phyloP scores from a whole-genome alignment of 352 stramenopile species.

The Phytophthora pisi region DNA sequence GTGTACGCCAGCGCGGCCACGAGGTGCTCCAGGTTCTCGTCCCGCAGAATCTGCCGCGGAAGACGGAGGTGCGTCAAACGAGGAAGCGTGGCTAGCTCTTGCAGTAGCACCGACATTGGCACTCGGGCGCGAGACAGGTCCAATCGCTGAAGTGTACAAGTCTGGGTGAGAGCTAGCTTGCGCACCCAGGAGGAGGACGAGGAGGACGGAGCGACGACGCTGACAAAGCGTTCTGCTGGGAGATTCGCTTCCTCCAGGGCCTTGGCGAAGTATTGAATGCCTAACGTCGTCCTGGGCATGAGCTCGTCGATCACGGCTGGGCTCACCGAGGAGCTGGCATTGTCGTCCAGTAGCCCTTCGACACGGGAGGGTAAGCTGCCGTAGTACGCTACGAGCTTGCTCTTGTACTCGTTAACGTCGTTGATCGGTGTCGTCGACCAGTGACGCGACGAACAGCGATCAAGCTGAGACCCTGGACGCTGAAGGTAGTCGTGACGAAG shows the following conservation, averaged over 20 bases:
- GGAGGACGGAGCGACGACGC: constrained; percentile 53
- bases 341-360: constrained; percentile 20
- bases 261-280: constrained; percentile 48
- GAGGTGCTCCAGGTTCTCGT: constrained; percentile 80
- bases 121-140: constrained; percentile 63
- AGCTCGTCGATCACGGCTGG: constrained; percentile 32
- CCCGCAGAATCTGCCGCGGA: constrained; percentile 61
- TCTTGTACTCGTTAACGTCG: constrained; percentile 47
- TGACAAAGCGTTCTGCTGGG: constrained; percentile 63
- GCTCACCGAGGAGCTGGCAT: constrained; percentile 12
- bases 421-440: constrained; percentile 26
- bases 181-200: constrained; percentile 72
- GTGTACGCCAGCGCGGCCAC: constrained; percentile 66
- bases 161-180: constrained; percentile 54
- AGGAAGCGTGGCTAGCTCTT: constrained; percentile 55
- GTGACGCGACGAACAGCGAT: constrained; percentile 8
- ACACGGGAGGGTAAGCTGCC: constrained; percentile 29
- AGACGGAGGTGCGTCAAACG: constrained; percentile 69
- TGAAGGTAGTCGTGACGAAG: constrained; percentile 64
- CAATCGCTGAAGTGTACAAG: constrained; percentile 61
- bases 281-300: constrained; percentile 53
- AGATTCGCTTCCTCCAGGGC: constrained; percentile 57
- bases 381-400: constrained; percentile 48
- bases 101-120: constrained; percentile 68
- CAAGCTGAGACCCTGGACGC: constrained; percentile 20